A percentile compares a stretch with the other conserved stretches of the same genome.
Evolutionary conservation across 805 yeast genomes (phyloP).

Genomic region (Cyberlindnera saturnus): DNA sequence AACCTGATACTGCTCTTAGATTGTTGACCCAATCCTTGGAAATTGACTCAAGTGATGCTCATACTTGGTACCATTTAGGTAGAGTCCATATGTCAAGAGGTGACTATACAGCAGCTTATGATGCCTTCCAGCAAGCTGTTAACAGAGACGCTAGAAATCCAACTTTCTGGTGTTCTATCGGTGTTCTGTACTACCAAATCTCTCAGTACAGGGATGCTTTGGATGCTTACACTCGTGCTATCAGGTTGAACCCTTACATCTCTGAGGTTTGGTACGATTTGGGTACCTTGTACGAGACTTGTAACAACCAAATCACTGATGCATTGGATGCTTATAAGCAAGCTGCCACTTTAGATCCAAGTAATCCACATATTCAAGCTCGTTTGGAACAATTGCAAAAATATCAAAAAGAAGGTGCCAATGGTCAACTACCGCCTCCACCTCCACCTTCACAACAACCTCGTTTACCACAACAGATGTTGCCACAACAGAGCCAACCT

Average conservation of each 20-base stretch:
- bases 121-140: conserved; percentile 97
- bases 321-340: conserved; percentile 96
- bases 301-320: conserved; percentile 91
- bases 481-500: conserved; percentile 31
- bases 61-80: conserved; percentile 95
- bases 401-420: conserved; percentile 61
- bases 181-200: conserved; percentile 93
- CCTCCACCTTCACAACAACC: conserved; percentile 57
- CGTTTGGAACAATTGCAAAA: conserved; percentile 80
- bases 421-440: conserved; percentile 48
- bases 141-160: conserved; percentile 96
- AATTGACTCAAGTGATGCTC: conserved; percentile 86
- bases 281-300: conserved; percentile 94
- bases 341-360: conserved; percentile 93
- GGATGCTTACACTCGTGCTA: conserved; percentile 96
- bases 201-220: conserved; percentile 94
- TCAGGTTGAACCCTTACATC: conserved; percentile 89
- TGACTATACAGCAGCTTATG: conserved; percentile 94
- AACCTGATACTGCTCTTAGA: conserved; percentile 76
- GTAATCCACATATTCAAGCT: conserved; percentile 89
- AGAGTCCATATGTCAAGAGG: conserved; percentile 95
- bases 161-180: conserved; percentile 95
- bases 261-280: conserved; percentile 98
- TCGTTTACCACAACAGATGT: conserved; percentile 56
- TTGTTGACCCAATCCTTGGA: conserved; percentile 84